phyloP scores from a whole-genome alignment of 176 grass and related monocot species.

The Raddia guianensis region DNA sequence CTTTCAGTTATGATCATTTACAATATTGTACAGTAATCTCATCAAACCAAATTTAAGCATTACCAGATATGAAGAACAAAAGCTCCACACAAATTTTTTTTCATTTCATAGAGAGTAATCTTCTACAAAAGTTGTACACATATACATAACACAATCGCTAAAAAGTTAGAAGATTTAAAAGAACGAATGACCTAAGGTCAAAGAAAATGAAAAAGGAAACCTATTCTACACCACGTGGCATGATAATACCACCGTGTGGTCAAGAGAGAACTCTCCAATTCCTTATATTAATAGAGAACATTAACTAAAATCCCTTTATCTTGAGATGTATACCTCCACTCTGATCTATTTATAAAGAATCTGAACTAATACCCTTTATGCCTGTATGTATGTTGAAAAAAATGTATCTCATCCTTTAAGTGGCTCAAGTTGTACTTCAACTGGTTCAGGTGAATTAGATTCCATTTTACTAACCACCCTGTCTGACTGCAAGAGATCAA shows the following conservation, averaged over 20 bases:
- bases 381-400: slow-evolving; percentile 21
- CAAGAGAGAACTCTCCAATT: slow-evolving; percentile 12
- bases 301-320: slow-evolving; percentile 17
- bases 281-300: slow-evolving; percentile 13
- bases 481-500: slow-evolving; percentile 58
- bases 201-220: slow-evolving; percentile 40
- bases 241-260: slow-evolving; percentile 34
- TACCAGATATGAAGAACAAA: background rate
- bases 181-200: slow-evolving; percentile 8
- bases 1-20: background rate
- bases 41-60: background rate
- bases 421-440: slow-evolving; percentile 79
- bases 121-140: slow-evolving; percentile 45
- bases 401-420: slow-evolving; percentile 53
- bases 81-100: background rate
- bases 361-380: slow-evolving; percentile 33
- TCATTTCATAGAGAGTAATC: background rate
- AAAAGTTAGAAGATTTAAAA: slow-evolving; percentile 35
- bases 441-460: slow-evolving; percentile 49
- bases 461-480: slow-evolving; percentile 49
- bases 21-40: background rate
- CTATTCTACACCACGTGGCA: slow-evolving; percentile 42
- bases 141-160: slow-evolving; percentile 42
- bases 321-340: slow-evolving; percentile 6
- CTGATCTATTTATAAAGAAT: slow-evolving; percentile 36